Evolutionary conservation across 495 filamentous ascomycete species (phyloP), one percentile per base, ranked within the genome.

Genomic region (Tetracladium setigerum): DNA sequence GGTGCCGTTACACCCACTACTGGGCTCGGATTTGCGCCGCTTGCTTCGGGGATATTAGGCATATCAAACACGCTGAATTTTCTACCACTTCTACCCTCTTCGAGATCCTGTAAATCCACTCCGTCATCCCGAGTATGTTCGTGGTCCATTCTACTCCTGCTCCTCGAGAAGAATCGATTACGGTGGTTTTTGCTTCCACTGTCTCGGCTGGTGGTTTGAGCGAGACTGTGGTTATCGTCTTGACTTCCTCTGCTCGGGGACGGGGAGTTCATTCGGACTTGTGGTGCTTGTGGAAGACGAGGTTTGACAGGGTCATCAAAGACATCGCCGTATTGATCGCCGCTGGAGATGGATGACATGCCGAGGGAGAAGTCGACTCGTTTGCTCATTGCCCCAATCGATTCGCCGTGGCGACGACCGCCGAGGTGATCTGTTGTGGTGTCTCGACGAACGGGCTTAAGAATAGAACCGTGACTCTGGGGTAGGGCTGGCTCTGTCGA

Each of bases 321-420:
- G 4, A 89, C 74, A 54, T 90, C 85, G 41, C 78, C 82, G 58
- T 78, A 77, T 30, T 82, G 58, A 51, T 85, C 83, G 31, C 67
- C 72, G 9, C 76, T 70, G 11, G 70, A 69, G 17, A 84, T 65
- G 46, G 75, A 71, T 31, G 68, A 70, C 67, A 86, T 83, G 19
- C 85, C 85, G 5, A 87, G 69, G 5, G 83, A 85, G 64, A 89
- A 89, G 56, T 89, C 86, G 24, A 87, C 81, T 22, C 83, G 80
- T 34, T 79, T 80, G 41, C 69, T 70, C 62, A 80, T 77, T 12
- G 58, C 55, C 1, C 72, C 82, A 27, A 87, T 77, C 17, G 83
- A 79, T 39, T 80, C 79, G 31, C 69, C 71, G 52, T 78, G 76
- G 9, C 59, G 70, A 10, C 68, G 70, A 14, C n/a, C n/a, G n/a